phyloP scores from a whole-genome alignment of 345 rosid genomes.

The Rubroshorea leprosula region DNA sequence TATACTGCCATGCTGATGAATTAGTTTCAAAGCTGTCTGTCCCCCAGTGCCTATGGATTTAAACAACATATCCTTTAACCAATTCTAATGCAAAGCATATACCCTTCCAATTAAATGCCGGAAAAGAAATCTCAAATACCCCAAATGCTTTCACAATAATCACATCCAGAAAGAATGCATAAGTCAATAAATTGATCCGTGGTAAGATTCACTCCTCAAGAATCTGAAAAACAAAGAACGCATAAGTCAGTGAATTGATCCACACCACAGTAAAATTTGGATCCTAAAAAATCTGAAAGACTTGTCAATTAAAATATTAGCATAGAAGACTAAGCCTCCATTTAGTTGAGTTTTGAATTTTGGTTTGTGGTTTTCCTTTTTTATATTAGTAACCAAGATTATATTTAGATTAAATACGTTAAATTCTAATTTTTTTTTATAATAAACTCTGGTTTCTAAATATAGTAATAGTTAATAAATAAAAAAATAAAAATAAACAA shows the following conservation, averaged over 20 bases:
- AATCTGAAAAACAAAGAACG: slow-evolving; percentile 36
- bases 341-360: no score
- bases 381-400: no score
- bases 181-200: slow-evolving; percentile 97
- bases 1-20: slow-evolving; percentile 86
- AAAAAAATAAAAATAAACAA: no score
- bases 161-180: slow-evolving; percentile 96
- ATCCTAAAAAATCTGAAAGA: neutral
- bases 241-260: neutral
- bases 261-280: neutral
- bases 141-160: slow-evolving; percentile 91
- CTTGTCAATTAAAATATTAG: neutral
- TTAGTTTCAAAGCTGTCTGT: slow-evolving; percentile 82
- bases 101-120: neutral
- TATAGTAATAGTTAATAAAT: no score
- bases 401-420: no score
- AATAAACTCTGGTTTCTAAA: no score
- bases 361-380: no score
- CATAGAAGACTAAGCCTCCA: neutral
- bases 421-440: no score
- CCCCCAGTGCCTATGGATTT: slow-evolving; percentile 76
- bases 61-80: slow-evolving; percentile 3
- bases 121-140: slow-evolving; percentile 40
- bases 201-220: slow-evolving; percentile 72
- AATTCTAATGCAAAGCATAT: neutral